These are phyloP conservation scores for Aureobasidium sp. DNA, from an alignment of 2,329 filamentous ascomycete genomes.

Conservation along the genomic window DNA sequence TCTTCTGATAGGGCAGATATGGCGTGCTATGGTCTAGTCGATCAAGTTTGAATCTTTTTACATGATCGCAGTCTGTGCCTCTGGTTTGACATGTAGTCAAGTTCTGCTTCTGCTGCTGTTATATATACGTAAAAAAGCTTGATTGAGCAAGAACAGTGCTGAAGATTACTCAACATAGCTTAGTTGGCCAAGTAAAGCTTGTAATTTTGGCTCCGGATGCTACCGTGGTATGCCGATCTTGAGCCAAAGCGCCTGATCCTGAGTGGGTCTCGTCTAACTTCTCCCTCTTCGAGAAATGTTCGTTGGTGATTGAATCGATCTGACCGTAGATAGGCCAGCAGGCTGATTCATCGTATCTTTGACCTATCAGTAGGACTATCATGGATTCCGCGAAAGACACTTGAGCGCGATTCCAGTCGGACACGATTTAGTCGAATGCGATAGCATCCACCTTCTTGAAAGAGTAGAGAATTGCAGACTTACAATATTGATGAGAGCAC, in stretches of 20 bases:
- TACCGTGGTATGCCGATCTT: conserved; percentile 7
- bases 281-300: conserved; percentile 1
- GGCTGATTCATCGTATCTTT: background rate
- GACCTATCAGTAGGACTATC: background rate
- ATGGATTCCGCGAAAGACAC: background rate
- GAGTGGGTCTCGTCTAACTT: conserved; percentile 3
- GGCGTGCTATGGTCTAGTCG: background rate
- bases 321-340: conserved; percentile 1
- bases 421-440: background rate
- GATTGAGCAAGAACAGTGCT: background rate
- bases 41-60: background rate
- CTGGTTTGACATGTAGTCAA: background rate
- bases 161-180: background rate
- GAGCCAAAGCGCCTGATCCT: background rate
- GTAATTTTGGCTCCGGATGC: conserved; percentile 11
- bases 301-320: background rate
- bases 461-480: too few species aligned
- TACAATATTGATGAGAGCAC: background rate
- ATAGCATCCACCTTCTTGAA: background rate
- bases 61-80: background rate
- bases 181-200: background rate
- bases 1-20: conserved; percentile 13
- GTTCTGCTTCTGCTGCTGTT: background rate
- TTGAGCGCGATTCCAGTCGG: background rate
- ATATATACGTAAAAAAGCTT: background rate